phyloP scores from a whole-genome alignment of 2,329 filamentous ascomycete genomes.

The Alternaria triticina region DNA sequence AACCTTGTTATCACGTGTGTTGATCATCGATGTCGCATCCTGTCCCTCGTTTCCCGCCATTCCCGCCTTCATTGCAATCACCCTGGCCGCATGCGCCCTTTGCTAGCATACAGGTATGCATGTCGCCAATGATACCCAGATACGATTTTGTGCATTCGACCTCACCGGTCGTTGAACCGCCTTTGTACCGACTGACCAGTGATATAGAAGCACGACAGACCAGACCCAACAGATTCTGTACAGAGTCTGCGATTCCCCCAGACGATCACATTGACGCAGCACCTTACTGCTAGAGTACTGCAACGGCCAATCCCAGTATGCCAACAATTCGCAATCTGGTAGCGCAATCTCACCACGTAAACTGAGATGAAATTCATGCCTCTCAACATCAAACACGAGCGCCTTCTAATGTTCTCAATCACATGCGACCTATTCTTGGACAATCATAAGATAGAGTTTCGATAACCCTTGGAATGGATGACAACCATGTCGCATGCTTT shows the following conservation, averaged over 20 bases:
- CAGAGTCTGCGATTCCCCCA: slow-evolving; percentile 28
- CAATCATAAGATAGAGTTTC: slow-evolving; percentile 13
- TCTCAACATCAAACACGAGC: slow-evolving; percentile 7
- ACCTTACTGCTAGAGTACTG: slow-evolving; percentile 9
- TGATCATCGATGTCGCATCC: slow-evolving; percentile 29
- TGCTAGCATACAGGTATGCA: slow-evolving; percentile 19
- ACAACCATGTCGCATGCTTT: slow-evolving; percentile 7
- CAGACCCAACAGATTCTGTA: slow-evolving; percentile 18
- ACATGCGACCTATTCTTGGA: slow-evolving; percentile 29
- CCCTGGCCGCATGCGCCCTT: slow-evolving; percentile 19
- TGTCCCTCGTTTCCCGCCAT: slow-evolving; percentile 39
- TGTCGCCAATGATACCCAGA: not conserved
- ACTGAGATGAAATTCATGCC: slow-evolving; percentile 4
- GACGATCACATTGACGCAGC: slow-evolving; percentile 22
- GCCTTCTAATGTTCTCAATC: not conserved
- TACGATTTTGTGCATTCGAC: not conserved
- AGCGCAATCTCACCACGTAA: slow-evolving; percentile 10
- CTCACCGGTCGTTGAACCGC: slow-evolving; percentile 14
- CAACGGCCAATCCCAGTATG: slow-evolving; percentile 22
- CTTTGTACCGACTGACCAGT: slow-evolving; percentile 3
- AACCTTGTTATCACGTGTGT: slow-evolving; percentile 24
- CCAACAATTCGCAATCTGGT: slow-evolving; percentile 21
- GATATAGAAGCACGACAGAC: slow-evolving; percentile 12
- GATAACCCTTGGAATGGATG: not conserved
- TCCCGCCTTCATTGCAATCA: slow-evolving; percentile 31